Base-by-base conservation (phyloP, 2,329 filamentous ascomycete genomes). In the Mycosphaerella sp. region DNA sequence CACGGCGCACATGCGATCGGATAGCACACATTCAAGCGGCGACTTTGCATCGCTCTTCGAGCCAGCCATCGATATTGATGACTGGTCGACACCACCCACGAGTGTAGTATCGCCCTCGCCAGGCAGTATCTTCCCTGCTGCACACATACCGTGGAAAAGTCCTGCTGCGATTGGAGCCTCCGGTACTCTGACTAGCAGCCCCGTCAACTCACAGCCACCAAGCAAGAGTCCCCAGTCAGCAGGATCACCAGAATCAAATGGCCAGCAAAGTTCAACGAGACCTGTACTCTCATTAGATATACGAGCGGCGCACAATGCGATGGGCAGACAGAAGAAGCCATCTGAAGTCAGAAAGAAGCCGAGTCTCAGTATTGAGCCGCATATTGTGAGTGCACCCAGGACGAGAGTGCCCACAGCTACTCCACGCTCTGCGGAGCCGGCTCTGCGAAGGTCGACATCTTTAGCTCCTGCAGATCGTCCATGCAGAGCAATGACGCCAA, bases 21-120 rank as follows among this genome's bases (percentile, higher is more conserved):
- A 39, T 13, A 46, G 43, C 34, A 39, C 27, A 32, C 34, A 46
- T 28, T 41, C 45, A n/a, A 32, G 13, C n/a, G 45, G 41, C 10
- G 45, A 48, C 10, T 27, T 41, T 8, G 27, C 13, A 10, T 48
- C 45, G 8, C 36, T 36, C 10, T n/a, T 21, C 14, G 17, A 30
- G 12, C 36, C 37, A 30, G 21, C 32, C 5, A 32, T 48, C 28
- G 25, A 48, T 34, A 32, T 48, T 16, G 36, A 48, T 10, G 37
- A 48, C 36, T 48, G 45, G 45, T 36, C 45, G 16, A 48, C 45
- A 13, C 45, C 45, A 13, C 45, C 45, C 16, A 48, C 36, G 18
- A 48, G 45, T 40, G 45, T 36, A 7, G 34, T 48, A 25, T 41
- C 37, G 18, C 36, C 45, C 8, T 41, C 36, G 12, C 45, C 45